Evolutionary conservation across 2,329 filamentous ascomycete genomes (phyloP).

Genomic region (Aspergillus intermedius): DNA sequence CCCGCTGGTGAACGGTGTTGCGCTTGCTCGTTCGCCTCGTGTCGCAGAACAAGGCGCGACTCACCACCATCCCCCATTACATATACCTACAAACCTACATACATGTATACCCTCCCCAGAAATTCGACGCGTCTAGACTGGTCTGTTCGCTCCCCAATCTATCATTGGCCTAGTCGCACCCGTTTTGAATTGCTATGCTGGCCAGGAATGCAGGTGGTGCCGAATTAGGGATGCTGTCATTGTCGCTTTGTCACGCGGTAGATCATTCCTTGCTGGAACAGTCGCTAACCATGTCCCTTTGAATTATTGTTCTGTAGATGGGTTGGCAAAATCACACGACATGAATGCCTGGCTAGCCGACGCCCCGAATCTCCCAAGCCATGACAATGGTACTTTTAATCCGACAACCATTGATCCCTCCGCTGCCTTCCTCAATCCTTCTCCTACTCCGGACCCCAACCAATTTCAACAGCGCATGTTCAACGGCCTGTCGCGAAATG

Average conservation of each 20-base stretch:
- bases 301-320: conserved; percentile 31
- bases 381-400: conserved; percentile 45
- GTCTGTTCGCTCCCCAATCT: conserved; percentile 2
- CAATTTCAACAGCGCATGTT: conserved; percentile 60
- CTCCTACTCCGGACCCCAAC: conserved; percentile 43
- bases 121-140: conserved; percentile 22
- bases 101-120: background rate
- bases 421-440: conserved; percentile 42
- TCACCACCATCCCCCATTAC: conserved; percentile 1
- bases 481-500: conserved; percentile 77
- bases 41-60: conserved; percentile 22
- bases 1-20: conserved; percentile 11
- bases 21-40: conserved; percentile 13
- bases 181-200: background rate
- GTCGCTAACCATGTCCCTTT: background rate
- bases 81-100: conserved; percentile 1
- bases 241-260: background rate
- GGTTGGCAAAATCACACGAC: conserved; percentile 41
- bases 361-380: conserved; percentile 42
- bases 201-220: background rate
- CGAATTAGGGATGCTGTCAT: background rate
- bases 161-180: conserved; percentile 1
- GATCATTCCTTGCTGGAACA: background rate
- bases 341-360: conserved; percentile 49
- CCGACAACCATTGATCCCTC: conserved; percentile 42